A percentile compares a stretch with the other conserved stretches of the same genome.
Conservation (phyloP, 106 monocot species). For the Dendrobium huoshanense region DNA sequence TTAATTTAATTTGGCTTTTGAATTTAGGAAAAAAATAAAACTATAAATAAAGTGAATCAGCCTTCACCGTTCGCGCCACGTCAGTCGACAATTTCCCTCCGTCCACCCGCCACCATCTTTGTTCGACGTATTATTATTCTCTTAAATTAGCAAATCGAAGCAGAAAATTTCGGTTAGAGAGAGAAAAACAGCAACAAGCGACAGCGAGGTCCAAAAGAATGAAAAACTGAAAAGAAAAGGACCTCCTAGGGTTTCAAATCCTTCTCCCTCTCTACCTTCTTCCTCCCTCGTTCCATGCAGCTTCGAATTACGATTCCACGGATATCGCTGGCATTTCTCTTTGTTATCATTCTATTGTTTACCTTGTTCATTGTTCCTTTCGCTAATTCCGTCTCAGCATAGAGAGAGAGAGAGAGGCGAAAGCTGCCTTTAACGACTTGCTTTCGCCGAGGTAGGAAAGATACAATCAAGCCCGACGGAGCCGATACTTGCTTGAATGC, state of each 20-base stretch:
- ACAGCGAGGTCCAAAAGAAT: too few relatives aligned
- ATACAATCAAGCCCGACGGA: not conserved
- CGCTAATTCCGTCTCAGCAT: not conserved
- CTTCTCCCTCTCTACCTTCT: not conserved
- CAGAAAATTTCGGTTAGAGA: not conserved
- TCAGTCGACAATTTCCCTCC: not conserved
- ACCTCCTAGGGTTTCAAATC: slow-evolving; percentile 3
- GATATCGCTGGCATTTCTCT: slow-evolving; percentile 1
- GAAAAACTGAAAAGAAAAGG: not conserved
- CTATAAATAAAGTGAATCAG: not conserved
- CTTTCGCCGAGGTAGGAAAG: too few relatives aligned
- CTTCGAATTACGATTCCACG: not conserved
- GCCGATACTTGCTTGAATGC: not conserved
- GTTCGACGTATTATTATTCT: not conserved
- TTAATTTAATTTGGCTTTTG: too few relatives aligned
- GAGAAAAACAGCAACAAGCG: too few relatives aligned
- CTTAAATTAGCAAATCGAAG: not conserved
- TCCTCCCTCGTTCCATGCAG: not conserved
- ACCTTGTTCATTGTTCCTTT: not conserved
- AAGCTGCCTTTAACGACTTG: not conserved
- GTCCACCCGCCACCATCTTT: not conserved
- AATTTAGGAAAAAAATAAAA: not conserved
- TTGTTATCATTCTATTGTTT: not conserved
- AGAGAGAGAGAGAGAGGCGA: not conserved
- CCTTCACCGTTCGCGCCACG: not conserved